Base-by-base conservation (phyloP, 2,329 filamentous ascomycete genomes). In the Cercospora beticola region DNA sequence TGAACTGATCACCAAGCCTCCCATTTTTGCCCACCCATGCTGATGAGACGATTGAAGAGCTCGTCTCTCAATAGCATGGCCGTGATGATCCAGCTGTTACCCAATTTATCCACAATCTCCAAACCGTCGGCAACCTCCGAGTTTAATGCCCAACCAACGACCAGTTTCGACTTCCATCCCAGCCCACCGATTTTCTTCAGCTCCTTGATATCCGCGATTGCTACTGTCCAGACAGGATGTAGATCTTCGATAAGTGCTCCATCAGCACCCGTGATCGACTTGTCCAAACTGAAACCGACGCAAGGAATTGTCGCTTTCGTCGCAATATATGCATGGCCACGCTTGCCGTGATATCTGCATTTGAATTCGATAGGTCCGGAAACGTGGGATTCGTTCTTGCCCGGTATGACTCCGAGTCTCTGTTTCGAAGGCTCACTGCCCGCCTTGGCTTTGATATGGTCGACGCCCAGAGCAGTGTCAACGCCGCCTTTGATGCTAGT, bases 21-120 rank as follows among this genome's bases (percentile, higher is more conserved):
- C 92, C 92, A 95, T 83, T 93, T 93, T 84, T 95, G 92, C 14
- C 86, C 86, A 0, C 91, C 91, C 80, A 94, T 91, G 2, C 90
- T 87, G 67, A 93, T 81, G 65, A 94, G 77, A 16, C 92, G 87
- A 80, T 95, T 95, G 76, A 95, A 95, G 52, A 96, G 77, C 80
- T 94, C 90, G 74, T 95, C 91, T 46, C 92, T 80, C 75, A 90
- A 80, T 31, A 86, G 84, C 77, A 94, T 85, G 0, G 92, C 92
- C 6, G 91, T 96, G 2, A 95, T 78, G 63, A 87, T 86, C 68
- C 85, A 86, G 62, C 81, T 82, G 16, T 86, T 80, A 0, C 89
- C 87, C 14, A 80, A 80, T 64, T 82, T 83, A n/a, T 88, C 88
- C 28, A 82, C 82, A 71, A 94, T 87, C 71, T 92, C 84, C 72